Conservation (phyloP, 148 eudicot genomes). For the Dysphania ambrosioides region DNA sequence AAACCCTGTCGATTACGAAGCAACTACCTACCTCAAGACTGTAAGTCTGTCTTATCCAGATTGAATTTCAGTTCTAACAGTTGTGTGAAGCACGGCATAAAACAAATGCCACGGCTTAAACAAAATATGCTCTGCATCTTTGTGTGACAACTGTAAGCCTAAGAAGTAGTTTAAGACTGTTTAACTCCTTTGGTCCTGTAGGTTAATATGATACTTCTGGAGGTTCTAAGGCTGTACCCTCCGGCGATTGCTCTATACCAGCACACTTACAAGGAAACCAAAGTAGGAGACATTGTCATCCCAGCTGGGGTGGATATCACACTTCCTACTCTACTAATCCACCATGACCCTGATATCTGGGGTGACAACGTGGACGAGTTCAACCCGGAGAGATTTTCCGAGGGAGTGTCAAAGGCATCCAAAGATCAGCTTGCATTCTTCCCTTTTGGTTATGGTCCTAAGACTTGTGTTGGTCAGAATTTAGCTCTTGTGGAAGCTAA, state of each 20-base stretch:
- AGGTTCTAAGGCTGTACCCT: constrained; percentile 50
- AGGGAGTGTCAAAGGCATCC: constrained; percentile 40
- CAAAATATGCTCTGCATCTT: not conserved
- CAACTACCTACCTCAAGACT: constrained; percentile 40
- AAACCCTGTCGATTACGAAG: constrained; percentile 32
- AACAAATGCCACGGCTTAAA: not conserved
- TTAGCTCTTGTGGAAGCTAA: constrained; percentile 51
- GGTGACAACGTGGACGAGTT: constrained; percentile 47
- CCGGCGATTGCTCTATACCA: constrained; percentile 43
- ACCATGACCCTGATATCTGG: constrained; percentile 49
- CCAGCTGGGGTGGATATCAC: constrained; percentile 44
- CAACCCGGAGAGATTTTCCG: constrained; percentile 48
- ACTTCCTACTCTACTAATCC: constrained; percentile 42
- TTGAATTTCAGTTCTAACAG: not conserved
- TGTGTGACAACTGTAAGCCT: not conserved
- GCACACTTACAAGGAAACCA: constrained; percentile 32
- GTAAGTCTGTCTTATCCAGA: constrained; percentile 29
- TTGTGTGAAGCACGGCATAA: not conserved
- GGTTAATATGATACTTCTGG: constrained; percentile 46
- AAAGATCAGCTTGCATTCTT: constrained; percentile 43
- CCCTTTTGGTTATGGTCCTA: constrained; percentile 54
- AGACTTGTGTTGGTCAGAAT: constrained; percentile 47
- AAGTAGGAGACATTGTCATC: constrained; percentile 37
- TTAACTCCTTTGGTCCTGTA: constrained; percentile 10
- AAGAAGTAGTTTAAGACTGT: not conserved